Base-by-base conservation (phyloP, 371 early-diverging fungal species). In the Apophysomyces variabilis region DNA sequence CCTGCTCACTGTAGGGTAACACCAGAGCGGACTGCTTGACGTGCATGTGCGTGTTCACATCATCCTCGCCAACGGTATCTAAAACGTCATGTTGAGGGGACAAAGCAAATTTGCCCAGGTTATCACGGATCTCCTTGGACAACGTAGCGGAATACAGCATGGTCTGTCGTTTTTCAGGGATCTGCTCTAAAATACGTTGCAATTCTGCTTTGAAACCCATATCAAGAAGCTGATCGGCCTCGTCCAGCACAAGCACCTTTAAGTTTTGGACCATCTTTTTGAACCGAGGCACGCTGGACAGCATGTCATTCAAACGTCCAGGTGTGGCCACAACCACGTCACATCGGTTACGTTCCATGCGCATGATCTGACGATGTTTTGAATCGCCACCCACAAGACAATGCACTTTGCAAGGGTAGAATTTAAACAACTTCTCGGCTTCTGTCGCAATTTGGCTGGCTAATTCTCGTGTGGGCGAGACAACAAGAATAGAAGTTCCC, bases 91-190 rank as follows among this genome's bases (percentile, higher is more conserved):
- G 87, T 62, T 88, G 83, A 13, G 87, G 85, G 26, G 77, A 85
- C 8, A 97, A 85, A 8, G 99, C 99, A 57, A 99, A 88, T 9
- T 80, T 68, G 38, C 78, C 78, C 46, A 82, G 68, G 43, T 74
- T 74, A 8, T 74, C 57, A 60, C 87, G 81, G 62, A 99, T 95
- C 60, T 93, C 93, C 26, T 66, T 72, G 4, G 96, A 94, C 57
- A 99, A 85, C 0, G 99, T 99, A 21, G 99, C 99, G 11, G 96
- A 96, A 85, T 97, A 99, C 79, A 99, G 89, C 71, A 98, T 88
- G 0, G 98, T 98, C 78, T 98, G 98, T 56, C 99, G 92, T 13
- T 93, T 77, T 38, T 79, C 77, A 16, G 99, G 95, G 9, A 98
- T 86, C 14, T 86, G 66, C 0, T 74, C 73, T 38, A 95, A 77